A percentile compares a stretch with the other conserved stretches of the same genome.
These are phyloP conservation scores for Botrytis elliptica DNA, from an alignment of 2,329 filamentous ascomycete genomes.

Conservation along the genomic window DNA sequence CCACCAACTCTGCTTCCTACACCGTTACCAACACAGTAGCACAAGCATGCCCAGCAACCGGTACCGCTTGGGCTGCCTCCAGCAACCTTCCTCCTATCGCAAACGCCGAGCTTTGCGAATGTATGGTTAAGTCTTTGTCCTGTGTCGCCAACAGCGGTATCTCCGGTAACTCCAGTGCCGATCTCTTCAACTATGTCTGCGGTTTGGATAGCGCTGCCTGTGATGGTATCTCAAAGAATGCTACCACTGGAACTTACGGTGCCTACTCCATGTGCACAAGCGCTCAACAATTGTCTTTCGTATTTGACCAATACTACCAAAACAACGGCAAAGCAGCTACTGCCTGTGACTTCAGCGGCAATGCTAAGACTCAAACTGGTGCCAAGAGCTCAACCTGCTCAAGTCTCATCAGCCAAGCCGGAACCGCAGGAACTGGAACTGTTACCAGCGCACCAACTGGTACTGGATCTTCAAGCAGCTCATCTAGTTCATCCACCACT, in stretches of 20 bases:
- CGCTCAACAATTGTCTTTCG: slow-evolving; percentile 70
- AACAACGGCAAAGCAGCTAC: slow-evolving; percentile 51
- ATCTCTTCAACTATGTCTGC: slow-evolving; percentile 75
- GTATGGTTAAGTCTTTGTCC: slow-evolving; percentile 73
- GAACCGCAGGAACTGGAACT: slow-evolving; percentile 56
- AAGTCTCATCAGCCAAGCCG: slow-evolving; percentile 60
- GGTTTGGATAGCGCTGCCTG: slow-evolving; percentile 57
- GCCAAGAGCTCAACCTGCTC: slow-evolving; percentile 54
- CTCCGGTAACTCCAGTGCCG: slow-evolving; percentile 56
- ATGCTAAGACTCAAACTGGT: slow-evolving; percentile 55
- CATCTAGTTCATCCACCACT: slow-evolving; percentile 28
- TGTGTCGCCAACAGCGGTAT: slow-evolving; percentile 66
- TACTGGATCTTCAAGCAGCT: slow-evolving; percentile 34
- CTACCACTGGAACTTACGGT: slow-evolving; percentile 67
- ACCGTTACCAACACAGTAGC: slow-evolving; percentile 68
- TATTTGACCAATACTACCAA: slow-evolving; percentile 71
- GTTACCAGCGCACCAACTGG: slow-evolving; percentile 50
- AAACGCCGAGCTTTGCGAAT: slow-evolving; percentile 75
- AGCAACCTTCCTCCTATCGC: slow-evolving; percentile 76
- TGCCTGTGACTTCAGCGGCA: slow-evolving; percentile 71
- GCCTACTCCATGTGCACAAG: slow-evolving; percentile 75
- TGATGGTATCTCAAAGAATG: slow-evolving; percentile 66
- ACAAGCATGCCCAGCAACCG: slow-evolving; percentile 67
- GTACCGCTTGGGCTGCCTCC: slow-evolving; percentile 66
- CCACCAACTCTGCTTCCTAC: slow-evolving; percentile 67